A percentile compares a stretch with the other conserved stretches of the same genome.
Evolutionary conservation across 352 stramenopile genomes (phyloP).

Genomic region (Pythium periplocum): DNA sequence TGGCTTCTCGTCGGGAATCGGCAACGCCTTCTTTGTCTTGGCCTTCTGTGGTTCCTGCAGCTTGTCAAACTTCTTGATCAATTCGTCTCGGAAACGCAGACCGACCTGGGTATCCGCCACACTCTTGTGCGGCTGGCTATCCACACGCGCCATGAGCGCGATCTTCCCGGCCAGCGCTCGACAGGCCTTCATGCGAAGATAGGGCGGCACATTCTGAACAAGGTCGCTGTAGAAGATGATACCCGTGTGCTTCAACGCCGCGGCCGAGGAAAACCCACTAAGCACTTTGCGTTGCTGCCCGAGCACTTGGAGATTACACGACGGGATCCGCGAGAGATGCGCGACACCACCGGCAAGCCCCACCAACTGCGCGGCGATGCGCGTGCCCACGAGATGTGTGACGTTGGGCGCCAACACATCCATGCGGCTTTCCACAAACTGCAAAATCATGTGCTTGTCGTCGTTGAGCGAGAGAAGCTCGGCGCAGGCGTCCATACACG

Average conservation of each 20-base stretch:
- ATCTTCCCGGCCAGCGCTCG: constrained; percentile 90
- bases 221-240: constrained; percentile 93
- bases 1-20: constrained; percentile 93
- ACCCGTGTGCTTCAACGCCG: constrained; percentile 89
- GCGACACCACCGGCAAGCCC: constrained; percentile 93
- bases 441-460: constrained; percentile 85
- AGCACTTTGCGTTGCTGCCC: constrained; percentile 93
- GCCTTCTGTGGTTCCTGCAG: constrained; percentile 96
- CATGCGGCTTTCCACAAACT: constrained; percentile 93
- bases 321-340: constrained; percentile 92
- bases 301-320: constrained; percentile 97
- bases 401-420: constrained; percentile 91
- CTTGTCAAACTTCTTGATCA: constrained; percentile 95
- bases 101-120: constrained; percentile 65
- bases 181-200: constrained; percentile 92
- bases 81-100: constrained; percentile 82
- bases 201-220: constrained; percentile 85
- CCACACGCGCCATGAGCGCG: constrained; percentile 89
- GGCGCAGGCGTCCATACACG: constrained; percentile 67
- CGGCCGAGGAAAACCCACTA: constrained; percentile 82
- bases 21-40: constrained; percentile 96
- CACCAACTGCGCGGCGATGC: constrained; percentile 93
- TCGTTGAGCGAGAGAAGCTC: constrained; percentile 87
- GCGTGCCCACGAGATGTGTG: constrained; percentile 91
- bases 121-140: constrained; percentile 85